Percentiles rank a stretch among this genome's conserved stretches.
phyloP scores from a whole-genome alignment of 2,329 filamentous ascomycete species.

The Lachnellula arida region DNA sequence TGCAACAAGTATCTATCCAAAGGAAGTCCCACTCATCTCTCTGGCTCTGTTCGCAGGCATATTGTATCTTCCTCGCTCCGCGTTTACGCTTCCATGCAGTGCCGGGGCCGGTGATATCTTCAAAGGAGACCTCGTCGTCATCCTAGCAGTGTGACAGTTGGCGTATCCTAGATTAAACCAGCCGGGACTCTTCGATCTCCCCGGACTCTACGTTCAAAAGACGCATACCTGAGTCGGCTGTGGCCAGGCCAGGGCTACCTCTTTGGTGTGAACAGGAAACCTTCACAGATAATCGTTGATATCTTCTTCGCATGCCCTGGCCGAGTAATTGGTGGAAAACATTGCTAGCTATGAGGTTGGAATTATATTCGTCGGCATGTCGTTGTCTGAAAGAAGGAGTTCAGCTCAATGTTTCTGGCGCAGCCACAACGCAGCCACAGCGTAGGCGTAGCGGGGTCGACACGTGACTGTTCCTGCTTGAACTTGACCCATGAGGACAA shows the following conservation, averaged over 20 bases:
- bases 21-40: constrained; percentile 6
- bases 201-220: constrained; percentile 17
- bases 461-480: too few species aligned
- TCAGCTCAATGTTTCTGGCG: too few species aligned
- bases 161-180: constrained; percentile 16
- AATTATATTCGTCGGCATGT: too few species aligned
- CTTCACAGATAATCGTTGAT: background rate
- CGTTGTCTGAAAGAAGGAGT: too few species aligned
- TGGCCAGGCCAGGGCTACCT: background rate
- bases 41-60: constrained; percentile 2
- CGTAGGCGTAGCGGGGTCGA: too few species aligned
- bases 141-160: constrained; percentile 30
- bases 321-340: too few species aligned
- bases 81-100: background rate
- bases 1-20: constrained; percentile 21
- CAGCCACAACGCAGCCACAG: too few species aligned
- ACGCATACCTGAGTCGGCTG: constrained; percentile 9
- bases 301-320: too few species aligned
- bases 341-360: too few species aligned
- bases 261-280: background rate
- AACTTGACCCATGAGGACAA: too few species aligned
- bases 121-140: constrained; percentile 22
- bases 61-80: constrained; percentile 9
- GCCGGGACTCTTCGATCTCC: constrained; percentile 8
- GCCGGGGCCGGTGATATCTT: constrained; percentile 12